Percentiles rank a stretch among this genome's conserved stretches.
Evolutionary conservation across 1,139 yeast species (phyloP).

Genomic region (Suhomyces wounanorum): DNA sequence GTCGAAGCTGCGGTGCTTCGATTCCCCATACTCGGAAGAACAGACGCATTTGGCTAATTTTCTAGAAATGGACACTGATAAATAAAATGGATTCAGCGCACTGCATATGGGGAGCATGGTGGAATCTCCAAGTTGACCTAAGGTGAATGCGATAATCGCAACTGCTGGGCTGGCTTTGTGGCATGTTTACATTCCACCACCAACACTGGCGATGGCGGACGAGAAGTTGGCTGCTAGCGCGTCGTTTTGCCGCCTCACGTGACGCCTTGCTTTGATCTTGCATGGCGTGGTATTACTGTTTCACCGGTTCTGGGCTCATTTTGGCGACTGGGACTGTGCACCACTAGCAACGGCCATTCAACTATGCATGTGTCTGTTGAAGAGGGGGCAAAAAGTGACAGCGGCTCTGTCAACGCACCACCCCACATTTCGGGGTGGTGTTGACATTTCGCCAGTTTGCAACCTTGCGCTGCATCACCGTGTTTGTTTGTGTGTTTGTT

Average conservation of each 20-base stretch:
- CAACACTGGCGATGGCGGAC: not conserved
- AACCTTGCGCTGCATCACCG: not conserved
- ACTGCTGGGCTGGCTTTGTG: not conserved
- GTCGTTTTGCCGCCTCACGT: too few species aligned
- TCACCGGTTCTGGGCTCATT: not conserved
- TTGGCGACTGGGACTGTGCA: not conserved
- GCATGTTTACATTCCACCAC: not conserved
- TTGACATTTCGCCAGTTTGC: not conserved
- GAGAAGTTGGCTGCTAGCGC: too few species aligned
- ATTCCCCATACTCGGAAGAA: too few species aligned
- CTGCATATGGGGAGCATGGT: not conserved
- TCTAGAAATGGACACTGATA: not conserved
- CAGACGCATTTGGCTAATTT: not conserved
- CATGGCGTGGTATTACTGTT: not conserved
- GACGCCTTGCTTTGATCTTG: not conserved
- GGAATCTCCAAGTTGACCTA: not conserved
- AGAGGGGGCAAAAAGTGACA: not conserved
- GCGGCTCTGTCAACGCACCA: not conserved
- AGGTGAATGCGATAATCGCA: not conserved
- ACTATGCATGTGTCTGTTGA: too few species aligned
- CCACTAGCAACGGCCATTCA: too few species aligned
- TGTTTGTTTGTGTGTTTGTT: constrained; percentile 10
- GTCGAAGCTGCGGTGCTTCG: too few species aligned
- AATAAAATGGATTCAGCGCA: not conserved
- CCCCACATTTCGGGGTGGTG: not conserved